Percentiles rank a stretch among this genome's conserved stretches.
Evolutionary conservation across 1,139 yeast species (phyloP).

Genomic region (Yamadazyma jaroonii): DNA sequence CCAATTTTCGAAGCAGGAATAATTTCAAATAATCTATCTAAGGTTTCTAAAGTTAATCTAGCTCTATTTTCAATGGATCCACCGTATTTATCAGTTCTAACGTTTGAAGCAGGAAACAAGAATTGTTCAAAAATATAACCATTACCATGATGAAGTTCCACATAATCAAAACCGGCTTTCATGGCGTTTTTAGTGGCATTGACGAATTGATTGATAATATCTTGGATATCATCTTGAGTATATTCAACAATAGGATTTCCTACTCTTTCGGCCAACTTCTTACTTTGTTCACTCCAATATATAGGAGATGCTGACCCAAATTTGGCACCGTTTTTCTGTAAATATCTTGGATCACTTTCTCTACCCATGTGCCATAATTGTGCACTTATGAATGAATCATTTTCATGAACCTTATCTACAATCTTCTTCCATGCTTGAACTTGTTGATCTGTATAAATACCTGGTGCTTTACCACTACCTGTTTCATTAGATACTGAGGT

Average conservation of each 20-base stretch:
- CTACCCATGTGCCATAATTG: slow-evolving; percentile 69
- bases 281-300: slow-evolving; percentile 19
- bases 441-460: slow-evolving; percentile 50
- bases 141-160: slow-evolving; percentile 68
- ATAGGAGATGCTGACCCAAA: slow-evolving; percentile 26
- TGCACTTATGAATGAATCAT: slow-evolving; percentile 49
- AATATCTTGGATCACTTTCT: slow-evolving; percentile 39
- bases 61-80: slow-evolving; percentile 63
- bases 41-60: slow-evolving; percentile 52
- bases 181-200: slow-evolving; percentile 48
- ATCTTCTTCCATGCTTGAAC: slow-evolving; percentile 49
- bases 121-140: slow-evolving; percentile 69
- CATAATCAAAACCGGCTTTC: slow-evolving; percentile 66
- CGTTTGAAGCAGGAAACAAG: slow-evolving; percentile 44
- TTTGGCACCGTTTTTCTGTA: slow-evolving; percentile 32
- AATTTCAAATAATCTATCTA: slow-evolving; percentile 46
- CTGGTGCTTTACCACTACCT: slow-evolving; percentile 48
- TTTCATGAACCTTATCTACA: slow-evolving; percentile 48
- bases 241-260: slow-evolving; percentile 38
- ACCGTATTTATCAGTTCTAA: slow-evolving; percentile 69
- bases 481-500: slow-evolving; percentile 30
- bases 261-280: slow-evolving; percentile 26
- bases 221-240: slow-evolving; percentile 44
- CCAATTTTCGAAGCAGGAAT: slow-evolving; percentile 56
- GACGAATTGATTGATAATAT: slow-evolving; percentile 32